Evolutionary conservation across 805 yeast genomes (phyloP), one percentile per base, ranked within the genome.

Genomic region (Zygoascus bituminiphila): DNA sequence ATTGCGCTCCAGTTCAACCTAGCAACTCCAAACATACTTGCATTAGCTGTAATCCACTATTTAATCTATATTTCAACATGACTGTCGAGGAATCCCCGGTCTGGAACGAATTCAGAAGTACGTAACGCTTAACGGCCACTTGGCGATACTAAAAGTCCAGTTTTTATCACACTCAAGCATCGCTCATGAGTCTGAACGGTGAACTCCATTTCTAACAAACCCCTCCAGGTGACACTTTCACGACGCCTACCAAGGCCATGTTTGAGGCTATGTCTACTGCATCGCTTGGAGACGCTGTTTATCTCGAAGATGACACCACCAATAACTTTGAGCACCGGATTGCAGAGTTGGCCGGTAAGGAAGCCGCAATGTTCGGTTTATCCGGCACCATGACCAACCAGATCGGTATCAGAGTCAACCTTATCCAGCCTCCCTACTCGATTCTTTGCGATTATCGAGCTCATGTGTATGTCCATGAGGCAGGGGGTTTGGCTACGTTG

Each of bases 351-450:
- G 74, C 94, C 5, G 95, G 94, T 15, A 85, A 82, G 57, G 86
- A 81, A 56, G 84, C 87, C 1, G 96, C 85, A 10, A 63, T 88
- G 46, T 89, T 74, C 66, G 87, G 94, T 66, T 87, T 81, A 19
- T 83, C 94, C 20, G 97, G 98, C 42, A 91, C 97, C 5, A 66
- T 89, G 65, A 82, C 95, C 9, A 89, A 89, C 67, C 98, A 89
- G 67, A 73, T 89, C 52, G 96, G 83, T 14, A 63, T 89, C 41
- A 73, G 96, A 59, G 71, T 88, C 4, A 85, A 83, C 55, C 68
- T 91, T 43, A 65, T 64, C 52, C 91, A 84, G 60, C 96, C 96
- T 15, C 95, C 95, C 2, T 81, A 82, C 68, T 77, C 89, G n/a
- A 72, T 91, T 22, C 61, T 89, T 43, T 87, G 96, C 69, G 97